phyloP scores from a whole-genome alignment of 2,329 filamentous ascomycete species.

The Neofusicoccum kwambonambiense region DNA sequence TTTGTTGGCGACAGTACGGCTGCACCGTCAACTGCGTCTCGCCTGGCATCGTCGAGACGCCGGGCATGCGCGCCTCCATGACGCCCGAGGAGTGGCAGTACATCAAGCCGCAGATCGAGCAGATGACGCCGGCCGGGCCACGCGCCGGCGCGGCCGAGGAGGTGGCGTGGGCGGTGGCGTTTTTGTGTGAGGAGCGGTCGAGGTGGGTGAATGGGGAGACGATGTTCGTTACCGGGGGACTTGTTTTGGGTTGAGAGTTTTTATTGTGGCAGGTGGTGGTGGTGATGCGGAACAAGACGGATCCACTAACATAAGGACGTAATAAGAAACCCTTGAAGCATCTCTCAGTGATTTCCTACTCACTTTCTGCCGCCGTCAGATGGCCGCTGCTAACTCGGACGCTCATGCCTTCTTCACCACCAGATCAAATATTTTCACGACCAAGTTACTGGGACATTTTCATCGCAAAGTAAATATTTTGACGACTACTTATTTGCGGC shows the following conservation, averaged over 20 bases:
- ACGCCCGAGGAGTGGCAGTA: neutral
- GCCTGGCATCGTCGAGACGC: neutral
- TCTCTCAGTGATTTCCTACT: too few species aligned
- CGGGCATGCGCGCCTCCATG: constrained; percentile 9
- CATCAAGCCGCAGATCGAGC: constrained; percentile 6
- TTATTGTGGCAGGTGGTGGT: too few species aligned
- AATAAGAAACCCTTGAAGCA: too few species aligned
- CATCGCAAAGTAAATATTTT: too few species aligned
- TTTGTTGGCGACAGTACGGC: neutral
- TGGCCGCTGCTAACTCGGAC: too few species aligned
- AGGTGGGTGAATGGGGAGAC: neutral
- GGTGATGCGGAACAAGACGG: too few species aligned
- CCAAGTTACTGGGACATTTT: too few species aligned
- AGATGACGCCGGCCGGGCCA: neutral
- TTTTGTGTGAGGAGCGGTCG: neutral
- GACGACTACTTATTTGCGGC: too few species aligned
- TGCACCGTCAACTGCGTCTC: neutral
- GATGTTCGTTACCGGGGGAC: neutral
- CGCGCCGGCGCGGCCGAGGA: neutral
- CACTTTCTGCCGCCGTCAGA: too few species aligned
- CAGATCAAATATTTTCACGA: too few species aligned
- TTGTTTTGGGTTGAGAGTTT: neutral
- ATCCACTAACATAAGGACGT: too few species aligned
- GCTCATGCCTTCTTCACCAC: too few species aligned
- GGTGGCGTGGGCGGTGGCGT: constrained; percentile 8